Evolutionary conservation across 371 early-diverging fungal genomes (phyloP), one percentile per base, ranked within the genome.

Genomic region (Gilbertella persicaria): DNA sequence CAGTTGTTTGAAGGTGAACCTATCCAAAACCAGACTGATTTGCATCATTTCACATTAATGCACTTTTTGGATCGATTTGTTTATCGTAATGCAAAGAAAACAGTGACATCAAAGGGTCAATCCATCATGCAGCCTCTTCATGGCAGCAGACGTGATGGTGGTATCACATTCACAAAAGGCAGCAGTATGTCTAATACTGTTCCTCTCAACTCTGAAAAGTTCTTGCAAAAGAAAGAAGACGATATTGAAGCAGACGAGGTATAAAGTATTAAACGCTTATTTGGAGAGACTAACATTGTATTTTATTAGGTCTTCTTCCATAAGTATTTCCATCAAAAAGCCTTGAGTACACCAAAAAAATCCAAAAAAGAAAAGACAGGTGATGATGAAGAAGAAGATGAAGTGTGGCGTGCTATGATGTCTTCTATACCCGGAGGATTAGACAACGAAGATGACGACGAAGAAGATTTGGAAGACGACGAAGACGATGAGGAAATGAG

Each of bases 61-160:
- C 95, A 95, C 61, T 98, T 98, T 76, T 78, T 98, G 50, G 97
- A 98, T 66, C 83, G 91, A 44, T 97, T 98, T 76, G 94, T 95
- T 8, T 96, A 87, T 79, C 92, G 95, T 69, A 95, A 94, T 71
- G 91, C 98, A 29, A 96, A 95, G 78, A 86, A 88, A 61, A 62
- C 63, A n/a, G 29, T 58, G 5, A 53, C 51, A 0, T 70, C 78
- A 21, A 79, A 79, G 49, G 84, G 81, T 30, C 68, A 69, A 23
- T 75, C 84, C 14, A 82, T 84, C 46, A 84, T 84, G 85, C 85
- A 85, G 51, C 82, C 84, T 52, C 51, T 80, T 56, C 3, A 25
- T 17, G 71, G 58, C 17, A 72, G 46, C 60, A 75, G 66, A 40
- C 64, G 66, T 36, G 77, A 70, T 70, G 83, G 72, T 46, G 79